Percentiles rank a stretch among this genome's conserved stretches.
Conservation (phyloP, 495 filamentous ascomycete species). For the Saxispiralis lemnorum region DNA sequence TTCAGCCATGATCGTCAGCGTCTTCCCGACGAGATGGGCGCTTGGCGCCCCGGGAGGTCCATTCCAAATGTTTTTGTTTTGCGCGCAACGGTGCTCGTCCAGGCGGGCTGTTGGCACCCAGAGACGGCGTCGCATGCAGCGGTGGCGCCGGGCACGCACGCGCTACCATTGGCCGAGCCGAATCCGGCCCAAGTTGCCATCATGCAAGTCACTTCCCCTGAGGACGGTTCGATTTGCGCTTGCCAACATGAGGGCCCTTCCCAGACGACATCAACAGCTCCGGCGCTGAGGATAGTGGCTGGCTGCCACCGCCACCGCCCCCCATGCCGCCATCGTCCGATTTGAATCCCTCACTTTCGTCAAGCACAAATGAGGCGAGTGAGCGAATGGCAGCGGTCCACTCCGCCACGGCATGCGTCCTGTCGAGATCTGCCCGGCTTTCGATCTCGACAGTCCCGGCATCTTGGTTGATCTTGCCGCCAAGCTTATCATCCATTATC, state of each 20-base stretch:
- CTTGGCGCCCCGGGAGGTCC: no score
- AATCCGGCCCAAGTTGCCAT: neutral
- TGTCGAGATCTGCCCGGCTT: conserved; percentile 53
- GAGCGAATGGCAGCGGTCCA: conserved; percentile 52
- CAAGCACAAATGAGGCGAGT: conserved; percentile 23
- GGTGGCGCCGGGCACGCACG: no score
- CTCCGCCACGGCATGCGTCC: conserved; percentile 51
- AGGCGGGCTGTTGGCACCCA: no score
- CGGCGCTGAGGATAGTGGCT: neutral
- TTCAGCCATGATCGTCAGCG: no score
- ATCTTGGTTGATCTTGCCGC: conserved; percentile 78
- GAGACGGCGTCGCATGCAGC: no score
- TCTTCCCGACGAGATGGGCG: no score
- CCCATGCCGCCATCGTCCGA: conserved; percentile 19
- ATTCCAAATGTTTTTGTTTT: no score
- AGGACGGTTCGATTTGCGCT: conserved; percentile 6
- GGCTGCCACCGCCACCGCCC: neutral
- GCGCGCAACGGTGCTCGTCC: no score
- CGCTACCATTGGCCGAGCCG: no score
- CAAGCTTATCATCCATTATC: conserved; percentile 73
- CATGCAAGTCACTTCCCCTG: conserved; percentile 13
- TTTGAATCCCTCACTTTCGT: conserved; percentile 26
- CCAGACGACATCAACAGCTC: neutral
- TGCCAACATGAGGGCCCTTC: conserved; percentile 1
- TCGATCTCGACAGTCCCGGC: conserved; percentile 67